Evolutionary conservation across 2,329 filamentous ascomycete species (phyloP), one percentile per base, ranked within the genome.

Genomic region (Sporothrix humicola): DNA sequence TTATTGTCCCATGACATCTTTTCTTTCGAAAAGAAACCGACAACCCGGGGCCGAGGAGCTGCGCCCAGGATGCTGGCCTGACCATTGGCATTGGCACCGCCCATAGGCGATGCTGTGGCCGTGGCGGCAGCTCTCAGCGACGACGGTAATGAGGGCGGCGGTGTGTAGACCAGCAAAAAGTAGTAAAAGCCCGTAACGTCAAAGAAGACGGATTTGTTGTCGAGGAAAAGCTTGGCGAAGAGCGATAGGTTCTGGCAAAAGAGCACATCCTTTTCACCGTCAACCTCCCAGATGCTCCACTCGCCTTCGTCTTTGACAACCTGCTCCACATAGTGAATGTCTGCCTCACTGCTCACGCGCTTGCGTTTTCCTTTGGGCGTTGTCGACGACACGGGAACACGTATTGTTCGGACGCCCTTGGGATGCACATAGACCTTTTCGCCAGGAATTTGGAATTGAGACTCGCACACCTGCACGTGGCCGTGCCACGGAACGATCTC

Each of bases 1-100:
- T 99, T 98, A 79, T 95, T 95, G 79, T 99, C 96, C 95, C 96
- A 99, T 3, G 94, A 97, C 86, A 98, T 92, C 81, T 98, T 98
- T 82, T 99, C 96, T 81, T 99, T 98, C 76, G 93, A 97, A 84
- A 98, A 99, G 87, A 98, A 98, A n/a, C 96, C 96, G 0, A 95
- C 89, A 44, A 98, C 91, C 56, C 81, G 80, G 42, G 76, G 72
- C 5, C 76, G 75, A 13, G 63, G 73, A 6, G 71, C 66, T 2
- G 74, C 63, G 8, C 66, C 74, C 12, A 72, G 42, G 52, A 68
- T 71, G 50, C 65, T 70, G 13, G 70, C 63, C 17, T 48, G 68
- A 37, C 63, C 65, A 50, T 61, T 52, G 37, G 48, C 69, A 26
- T 31, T 31, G 48, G 48, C 73, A 52, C 69, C 69, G 54, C 69